Percentiles rank a stretch among this genome's conserved stretches.
These are phyloP conservation scores for Fusarium drepaniforme DNA, from an alignment of 2,329 filamentous ascomycete species.

Conservation along the genomic window DNA sequence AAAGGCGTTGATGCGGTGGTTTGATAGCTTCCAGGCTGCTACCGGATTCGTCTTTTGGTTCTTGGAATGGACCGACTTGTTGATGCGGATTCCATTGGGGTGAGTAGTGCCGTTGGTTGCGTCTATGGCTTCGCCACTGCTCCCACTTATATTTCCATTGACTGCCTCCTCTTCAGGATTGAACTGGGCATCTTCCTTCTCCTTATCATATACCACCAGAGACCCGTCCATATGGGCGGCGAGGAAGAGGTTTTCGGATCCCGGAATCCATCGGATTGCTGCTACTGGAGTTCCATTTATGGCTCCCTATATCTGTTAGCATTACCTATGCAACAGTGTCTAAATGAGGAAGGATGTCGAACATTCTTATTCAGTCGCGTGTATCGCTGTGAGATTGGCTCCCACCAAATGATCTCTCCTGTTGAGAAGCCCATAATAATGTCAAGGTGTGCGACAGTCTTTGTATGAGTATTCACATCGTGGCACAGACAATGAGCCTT, in stretches of 20 bases:
- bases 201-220: slow-evolving; percentile 95
- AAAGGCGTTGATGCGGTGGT: slow-evolving; percentile 90
- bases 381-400: slow-evolving; percentile 96
- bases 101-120: slow-evolving; percentile 48
- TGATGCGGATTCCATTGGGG: slow-evolving; percentile 73
- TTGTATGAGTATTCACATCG: slow-evolving; percentile 88
- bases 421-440: slow-evolving; percentile 96
- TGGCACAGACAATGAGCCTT: slow-evolving; percentile 96
- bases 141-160: slow-evolving; percentile 58
- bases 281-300: slow-evolving; percentile 90
- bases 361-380: slow-evolving; percentile 96
- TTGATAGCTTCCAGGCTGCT: slow-evolving; percentile 91
- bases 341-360: slow-evolving; percentile 42
- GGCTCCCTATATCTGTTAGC: slow-evolving; percentile 69
- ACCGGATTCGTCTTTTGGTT: slow-evolving; percentile 96
- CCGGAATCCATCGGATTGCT: slow-evolving; percentile 92
- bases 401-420: slow-evolving; percentile 98
- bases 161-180: slow-evolving; percentile 72
- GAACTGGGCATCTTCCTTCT: slow-evolving; percentile 90
- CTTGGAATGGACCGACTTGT: slow-evolving; percentile 92
- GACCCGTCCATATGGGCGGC: slow-evolving; percentile 93
- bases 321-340: slow-evolving; percentile 8
- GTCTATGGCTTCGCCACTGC: slow-evolving; percentile 59
- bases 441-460: slow-evolving; percentile 84
- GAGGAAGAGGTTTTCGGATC: slow-evolving; percentile 92